A percentile compares a stretch with the other conserved stretches of the same genome.
Evolutionary conservation across 208 protist genomes (phyloP).

Genomic region (Leishmania tarentolae): DNA sequence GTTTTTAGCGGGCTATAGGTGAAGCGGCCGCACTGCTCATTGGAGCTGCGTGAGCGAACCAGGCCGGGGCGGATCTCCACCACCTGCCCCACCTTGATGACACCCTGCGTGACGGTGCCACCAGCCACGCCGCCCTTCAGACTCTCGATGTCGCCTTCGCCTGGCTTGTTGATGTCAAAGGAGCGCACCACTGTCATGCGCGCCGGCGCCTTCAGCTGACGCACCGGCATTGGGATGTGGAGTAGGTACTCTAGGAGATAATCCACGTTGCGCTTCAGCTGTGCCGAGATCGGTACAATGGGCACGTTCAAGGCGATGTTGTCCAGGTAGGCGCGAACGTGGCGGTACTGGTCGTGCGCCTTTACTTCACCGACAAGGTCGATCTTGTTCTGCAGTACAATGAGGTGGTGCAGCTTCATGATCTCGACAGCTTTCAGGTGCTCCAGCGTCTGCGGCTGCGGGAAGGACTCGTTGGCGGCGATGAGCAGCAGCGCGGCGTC

Average conservation of each 20-base stretch:
- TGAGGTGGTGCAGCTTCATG: constrained; percentile 98
- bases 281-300: constrained; percentile 99
- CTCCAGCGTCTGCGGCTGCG: constrained; percentile 94
- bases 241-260: constrained; percentile 98
- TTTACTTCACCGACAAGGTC: constrained; percentile 98
- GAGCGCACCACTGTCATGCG: constrained; percentile 99
- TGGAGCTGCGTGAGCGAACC: constrained; percentile 66
- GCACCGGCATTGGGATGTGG: constrained; percentile 97
- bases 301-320: constrained; percentile 94
- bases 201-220: constrained; percentile 94
- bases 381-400: constrained; percentile 99
- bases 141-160: constrained; percentile 93
- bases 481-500: constrained; percentile 99
- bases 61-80: constrained; percentile 99
- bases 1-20: constrained; percentile 96
- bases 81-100: constrained; percentile 97
- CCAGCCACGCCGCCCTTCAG: constrained; percentile 98
- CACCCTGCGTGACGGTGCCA: constrained; percentile 98
- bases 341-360: constrained; percentile 95
- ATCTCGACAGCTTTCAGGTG: constrained; percentile 99
- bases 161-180: constrained; percentile 99
- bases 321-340: constrained; percentile 93
- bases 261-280: constrained; percentile 99
- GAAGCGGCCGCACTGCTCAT: constrained; percentile 81
- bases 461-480: constrained; percentile 99